Base-by-base conservation (phyloP, 1,284 basidiomycete genomes). In the Trichosporon coremiiforme region DNA sequence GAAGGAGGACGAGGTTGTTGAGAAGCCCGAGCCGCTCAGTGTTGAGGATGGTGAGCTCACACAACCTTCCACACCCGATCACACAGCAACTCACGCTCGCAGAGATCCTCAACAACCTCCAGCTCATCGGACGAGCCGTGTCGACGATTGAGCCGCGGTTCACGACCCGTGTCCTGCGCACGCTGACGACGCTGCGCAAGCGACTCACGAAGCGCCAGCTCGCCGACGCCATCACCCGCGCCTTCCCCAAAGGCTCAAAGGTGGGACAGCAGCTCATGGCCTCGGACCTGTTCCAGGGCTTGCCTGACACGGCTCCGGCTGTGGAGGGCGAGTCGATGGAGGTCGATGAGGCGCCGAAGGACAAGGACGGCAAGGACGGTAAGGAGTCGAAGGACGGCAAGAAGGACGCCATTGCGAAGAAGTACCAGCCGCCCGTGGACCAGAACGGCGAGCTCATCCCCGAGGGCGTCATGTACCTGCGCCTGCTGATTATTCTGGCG, bases 71-170 rank as follows among this genome's bases (percentile, higher is more conserved):
- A n/a, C n/a, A n/a, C n/a, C n/a, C n/a, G n/a, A n/a, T n/a, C n/a
- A n/a, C n/a, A n/a, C n/a, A n/a, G n/a, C 1, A 33, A 67, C 73
- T 75, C 63, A 75, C 64, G 10, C 0, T 5, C n/a, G 68, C 87
- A 73, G 94, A 96, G 83, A 91, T 98, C 83, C 91, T 91, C 82
- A 85, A 88, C 70, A 98, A 98, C 82, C 86, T 94, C 72, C 84
- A 87, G 17, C 89, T 98, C 83, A 91, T 99, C 80, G 91, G 94
- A 75, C 88, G 91, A 65, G 94, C 92, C 0, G 93, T 98, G 33
- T 86, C 90, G 25, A 92, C 92, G 36, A 87, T 98, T 71, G 97
- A 99, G 84, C 94, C 96, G 33, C 88, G 97, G 36, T 97, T 97
- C 82, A 94, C 92, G 4, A 90, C 93, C 75, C 89, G 95, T 36